Evolutionary conservation across 1,284 basidiomycete species (phyloP).

Genomic region (Moesziomyces aphidis): DNA sequence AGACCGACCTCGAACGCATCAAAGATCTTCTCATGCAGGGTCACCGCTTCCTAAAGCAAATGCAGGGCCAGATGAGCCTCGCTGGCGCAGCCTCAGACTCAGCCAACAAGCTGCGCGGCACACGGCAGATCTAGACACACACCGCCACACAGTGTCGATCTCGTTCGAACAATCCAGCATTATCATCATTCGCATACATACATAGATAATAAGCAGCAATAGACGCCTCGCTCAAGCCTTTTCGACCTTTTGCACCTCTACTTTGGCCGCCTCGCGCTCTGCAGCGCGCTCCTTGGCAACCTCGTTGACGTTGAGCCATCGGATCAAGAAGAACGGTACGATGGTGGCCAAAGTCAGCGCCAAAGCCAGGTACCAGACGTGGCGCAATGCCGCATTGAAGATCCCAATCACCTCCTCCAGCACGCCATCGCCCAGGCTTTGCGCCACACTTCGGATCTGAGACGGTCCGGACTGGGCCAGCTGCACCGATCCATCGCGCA

Average conservation of each 20-base stretch:
- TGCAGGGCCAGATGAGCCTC: conserved; percentile 53
- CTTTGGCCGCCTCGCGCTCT: conserved; percentile 2
- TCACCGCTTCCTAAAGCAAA: conserved; percentile 47
- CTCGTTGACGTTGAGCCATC: conserved; percentile 28
- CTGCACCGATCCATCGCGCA: conserved; percentile 5
- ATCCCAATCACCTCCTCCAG: conserved; percentile 7
- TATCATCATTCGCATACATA: too few relatives aligned
- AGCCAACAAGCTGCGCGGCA: background rate
- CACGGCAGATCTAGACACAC: background rate
- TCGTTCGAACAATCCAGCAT: too few relatives aligned
- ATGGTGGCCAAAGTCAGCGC: conserved; percentile 15
- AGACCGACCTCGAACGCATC: conserved; percentile 40
- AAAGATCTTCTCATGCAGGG: conserved; percentile 48
- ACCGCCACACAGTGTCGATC: too few relatives aligned
- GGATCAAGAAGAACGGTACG: conserved; percentile 23
- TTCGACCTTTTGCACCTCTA: conserved; percentile 2
- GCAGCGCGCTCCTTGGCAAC: conserved; percentile 11
- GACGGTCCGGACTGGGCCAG: conserved; percentile 8
- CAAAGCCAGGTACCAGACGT: conserved; percentile 27
- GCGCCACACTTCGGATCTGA: conserved; percentile 13
- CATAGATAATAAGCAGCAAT: conserved; percentile 17
- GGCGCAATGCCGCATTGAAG: conserved; percentile 18
- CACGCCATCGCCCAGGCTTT: conserved; percentile 7
- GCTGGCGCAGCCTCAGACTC: conserved; percentile 28
- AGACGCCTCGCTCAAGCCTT: conserved; percentile 7